Conservation (phyloP, 257 asterid genomes). For the Solanum ossicruentum region DNA sequence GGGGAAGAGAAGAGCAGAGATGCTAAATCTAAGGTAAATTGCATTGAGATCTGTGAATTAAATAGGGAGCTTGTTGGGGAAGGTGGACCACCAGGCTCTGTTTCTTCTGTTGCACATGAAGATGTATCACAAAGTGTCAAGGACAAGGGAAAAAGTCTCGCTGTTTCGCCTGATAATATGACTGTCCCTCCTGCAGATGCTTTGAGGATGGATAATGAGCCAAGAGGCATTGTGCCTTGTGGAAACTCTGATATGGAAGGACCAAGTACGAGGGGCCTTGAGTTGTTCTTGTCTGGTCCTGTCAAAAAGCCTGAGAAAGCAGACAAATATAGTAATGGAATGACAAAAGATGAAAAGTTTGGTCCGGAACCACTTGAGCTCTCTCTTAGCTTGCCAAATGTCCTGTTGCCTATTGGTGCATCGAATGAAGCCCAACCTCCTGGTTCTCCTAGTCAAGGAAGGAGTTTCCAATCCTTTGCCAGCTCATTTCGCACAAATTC, state of each 20-base stretch:
- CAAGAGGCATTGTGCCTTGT: constrained; percentile 18
- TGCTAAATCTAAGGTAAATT: constrained; percentile 30
- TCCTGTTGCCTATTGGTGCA: constrained; percentile 67
- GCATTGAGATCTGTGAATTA: constrained; percentile 7
- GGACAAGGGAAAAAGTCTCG: constrained; percentile 69
- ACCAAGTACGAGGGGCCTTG: constrained; percentile 65
- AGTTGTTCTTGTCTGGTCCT: constrained; percentile 68
- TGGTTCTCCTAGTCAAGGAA: constrained; percentile 79
- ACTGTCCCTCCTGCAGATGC: constrained; percentile 16
- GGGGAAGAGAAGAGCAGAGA: constrained; percentile 22
- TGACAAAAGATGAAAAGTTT: constrained; percentile 66
- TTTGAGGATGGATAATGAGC: constrained; percentile 34
- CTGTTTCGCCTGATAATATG: constrained; percentile 21
- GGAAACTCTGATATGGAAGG: constrained; percentile 53
- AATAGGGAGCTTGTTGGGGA: constrained; percentile 21
- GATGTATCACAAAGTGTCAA: constrained; percentile 25
- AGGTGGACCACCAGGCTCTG: constrained; percentile 22
- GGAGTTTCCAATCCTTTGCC: constrained; percentile 75
- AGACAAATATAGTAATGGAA: constrained; percentile 26
- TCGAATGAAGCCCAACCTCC: constrained; percentile 43
- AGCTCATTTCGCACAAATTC: constrained; percentile 77
- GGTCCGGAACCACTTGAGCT: constrained; percentile 93
- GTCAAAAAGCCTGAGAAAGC: constrained; percentile 50
- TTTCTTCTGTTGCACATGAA: constrained; percentile 15
- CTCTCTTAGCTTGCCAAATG: constrained; percentile 95